A percentile compares a stretch with the other conserved stretches of the same genome.
Conservation (phyloP, 495 filamentous ascomycete genomes). For the Neurospora sp. region DNA sequence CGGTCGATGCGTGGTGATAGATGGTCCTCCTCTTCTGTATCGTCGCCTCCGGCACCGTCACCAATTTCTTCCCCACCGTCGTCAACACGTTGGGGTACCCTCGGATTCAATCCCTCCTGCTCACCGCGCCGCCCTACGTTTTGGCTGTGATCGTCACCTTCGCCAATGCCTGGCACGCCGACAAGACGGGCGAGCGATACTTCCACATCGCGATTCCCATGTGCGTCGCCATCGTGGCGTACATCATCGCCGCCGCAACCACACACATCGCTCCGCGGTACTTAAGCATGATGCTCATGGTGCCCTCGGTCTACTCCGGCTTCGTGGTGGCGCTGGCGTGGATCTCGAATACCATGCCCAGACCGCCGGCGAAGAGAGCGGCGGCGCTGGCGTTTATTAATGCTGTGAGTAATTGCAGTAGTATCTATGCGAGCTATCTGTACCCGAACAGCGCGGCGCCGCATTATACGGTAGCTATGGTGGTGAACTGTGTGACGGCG, state of each 20-base stretch:
- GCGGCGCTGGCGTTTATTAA: slow-evolving; percentile 76
- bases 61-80: slow-evolving; percentile 87
- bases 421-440: slow-evolving; percentile 71
- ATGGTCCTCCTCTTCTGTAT: slow-evolving; percentile 61
- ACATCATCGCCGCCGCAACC: slow-evolving; percentile 66
- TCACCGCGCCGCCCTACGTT: slow-evolving; percentile 69
- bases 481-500: slow-evolving; percentile 59
- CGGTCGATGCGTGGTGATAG: slow-evolving; percentile 16
- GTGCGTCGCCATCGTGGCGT: slow-evolving; percentile 57
- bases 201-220: slow-evolving; percentile 64
- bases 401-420: slow-evolving; percentile 60
- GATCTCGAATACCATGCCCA: slow-evolving; percentile 70
- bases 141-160: slow-evolving; percentile 61
- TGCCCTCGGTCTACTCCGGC: slow-evolving; percentile 49
- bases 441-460: slow-evolving; percentile 33
- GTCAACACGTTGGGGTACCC: slow-evolving; percentile 60
- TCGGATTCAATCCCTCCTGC: slow-evolving; percentile 55
- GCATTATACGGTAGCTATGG: slow-evolving; percentile 56
- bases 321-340: slow-evolving; percentile 68
- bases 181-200: slow-evolving; percentile 69
- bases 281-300: slow-evolving; percentile 79
- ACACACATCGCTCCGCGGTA: slow-evolving; percentile 57
- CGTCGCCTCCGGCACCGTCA: slow-evolving; percentile 60
- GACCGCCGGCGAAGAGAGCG: slow-evolving; percentile 77
- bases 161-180: slow-evolving; percentile 67